Conservation (phyloP, 306 rosid genomes). For the Macrotyloma uniflorum region DNA sequence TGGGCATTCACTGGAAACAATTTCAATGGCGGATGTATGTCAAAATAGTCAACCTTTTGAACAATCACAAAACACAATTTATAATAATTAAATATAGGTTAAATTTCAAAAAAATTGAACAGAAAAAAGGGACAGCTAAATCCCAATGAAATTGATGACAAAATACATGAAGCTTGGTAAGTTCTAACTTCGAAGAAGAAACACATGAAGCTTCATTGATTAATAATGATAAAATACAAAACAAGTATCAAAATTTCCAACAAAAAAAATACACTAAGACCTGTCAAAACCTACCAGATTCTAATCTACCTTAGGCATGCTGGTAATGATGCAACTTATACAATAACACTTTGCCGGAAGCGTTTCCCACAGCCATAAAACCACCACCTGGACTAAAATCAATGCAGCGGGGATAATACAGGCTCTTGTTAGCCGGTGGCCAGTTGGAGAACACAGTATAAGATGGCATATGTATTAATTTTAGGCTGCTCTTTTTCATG, state of each 20-base stretch:
- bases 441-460: slow-evolving; percentile 81
- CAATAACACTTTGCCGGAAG: slow-evolving; percentile 72
- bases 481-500: slow-evolving; percentile 74
- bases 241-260: slow-evolving; percentile 15
- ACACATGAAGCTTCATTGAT: not conserved
- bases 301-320: slow-evolving; percentile 39
- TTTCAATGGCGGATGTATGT: too few species aligned
- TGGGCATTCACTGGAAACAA: too few species aligned
- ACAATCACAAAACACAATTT: not conserved
- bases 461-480: slow-evolving; percentile 74
- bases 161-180: not conserved
- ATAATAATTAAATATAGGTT: not conserved
- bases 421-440: slow-evolving; percentile 58
- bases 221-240: slow-evolving; percentile 4
- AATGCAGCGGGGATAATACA: slow-evolving; percentile 66
- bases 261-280: not conserved
- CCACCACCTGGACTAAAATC: slow-evolving; percentile 96
- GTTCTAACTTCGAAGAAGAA: not conserved
- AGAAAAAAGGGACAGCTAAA: not conserved
- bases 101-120: not conserved
- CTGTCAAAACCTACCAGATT: not conserved
- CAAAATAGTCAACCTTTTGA: not conserved
- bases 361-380: slow-evolving; percentile 85
- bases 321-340: slow-evolving; percentile 57
- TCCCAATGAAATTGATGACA: not conserved